Evolutionary conservation across 2,329 filamentous ascomycete species (phyloP).

Genomic region (Fusarium illudens): DNA sequence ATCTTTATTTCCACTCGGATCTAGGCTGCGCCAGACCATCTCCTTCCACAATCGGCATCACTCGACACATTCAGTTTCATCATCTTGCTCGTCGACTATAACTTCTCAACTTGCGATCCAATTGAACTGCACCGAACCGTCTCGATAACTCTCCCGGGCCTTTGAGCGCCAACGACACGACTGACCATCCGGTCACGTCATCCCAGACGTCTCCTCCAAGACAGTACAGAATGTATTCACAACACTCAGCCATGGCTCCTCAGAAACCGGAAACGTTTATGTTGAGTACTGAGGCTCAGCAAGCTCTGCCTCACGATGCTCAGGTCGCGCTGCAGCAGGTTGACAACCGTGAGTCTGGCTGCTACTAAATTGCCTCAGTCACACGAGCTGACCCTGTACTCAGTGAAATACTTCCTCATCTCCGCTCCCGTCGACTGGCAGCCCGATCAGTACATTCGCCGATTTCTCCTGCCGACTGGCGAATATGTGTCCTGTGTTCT

Average conservation of each 20-base stretch:
- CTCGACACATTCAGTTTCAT: slow-evolving; percentile 13
- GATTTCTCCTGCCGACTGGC: slow-evolving; percentile 94
- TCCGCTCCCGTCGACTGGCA: slow-evolving; percentile 98
- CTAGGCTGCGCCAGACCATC: slow-evolving; percentile 48
- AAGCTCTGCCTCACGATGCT: slow-evolving; percentile 93
- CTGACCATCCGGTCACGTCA: slow-evolving; percentile 43
- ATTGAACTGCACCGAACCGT: slow-evolving; percentile 23
- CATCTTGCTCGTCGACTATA: slow-evolving; percentile 7
- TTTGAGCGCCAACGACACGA: slow-evolving; percentile 32
- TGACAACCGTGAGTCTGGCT: slow-evolving; percentile 79
- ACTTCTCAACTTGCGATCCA: slow-evolving; percentile 18
- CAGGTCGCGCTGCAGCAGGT: slow-evolving; percentile 98
- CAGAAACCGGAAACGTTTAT: slow-evolving; percentile 99
- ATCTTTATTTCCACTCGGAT: slow-evolving; percentile 36
- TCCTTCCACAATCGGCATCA: slow-evolving; percentile 16
- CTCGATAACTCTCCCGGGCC: slow-evolving; percentile 22
- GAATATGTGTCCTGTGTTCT: slow-evolving; percentile 99
- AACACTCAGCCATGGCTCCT: slow-evolving; percentile 87
- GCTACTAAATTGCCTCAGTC: background rate
- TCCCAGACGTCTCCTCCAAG: slow-evolving; percentile 30
- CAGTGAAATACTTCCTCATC: slow-evolving; percentile 99
- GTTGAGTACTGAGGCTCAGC: slow-evolving; percentile 95
- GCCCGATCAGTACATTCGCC: slow-evolving; percentile 93
- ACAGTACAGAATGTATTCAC: slow-evolving; percentile 73
- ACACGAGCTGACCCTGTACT: slow-evolving; percentile 19